Evolutionary conservation across 2,329 filamentous ascomycete genomes (phyloP).

Genomic region (Teratosphaeria gauchensis): DNA sequence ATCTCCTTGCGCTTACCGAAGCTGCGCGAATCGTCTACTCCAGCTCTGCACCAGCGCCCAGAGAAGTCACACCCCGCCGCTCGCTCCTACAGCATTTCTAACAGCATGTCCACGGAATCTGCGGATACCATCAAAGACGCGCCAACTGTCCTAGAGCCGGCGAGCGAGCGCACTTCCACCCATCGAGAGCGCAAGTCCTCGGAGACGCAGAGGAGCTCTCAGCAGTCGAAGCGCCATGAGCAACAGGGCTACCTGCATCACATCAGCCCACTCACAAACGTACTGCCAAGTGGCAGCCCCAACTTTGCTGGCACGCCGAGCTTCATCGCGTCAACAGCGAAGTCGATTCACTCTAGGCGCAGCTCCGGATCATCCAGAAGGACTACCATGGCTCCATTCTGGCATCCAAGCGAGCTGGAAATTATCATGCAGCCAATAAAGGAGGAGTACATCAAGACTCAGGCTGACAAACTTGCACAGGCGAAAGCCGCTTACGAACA

Average conservation of each 20-base stretch:
- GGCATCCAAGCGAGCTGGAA: slow-evolving; percentile 25
- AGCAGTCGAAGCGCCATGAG: background rate
- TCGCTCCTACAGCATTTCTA: background rate
- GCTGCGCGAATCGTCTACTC: slow-evolving; percentile 10
- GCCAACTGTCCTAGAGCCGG: background rate
- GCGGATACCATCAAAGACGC: background rate
- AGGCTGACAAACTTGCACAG: slow-evolving; percentile 24
- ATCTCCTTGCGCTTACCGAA: slow-evolving; percentile 2
- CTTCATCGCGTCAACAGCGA: background rate
- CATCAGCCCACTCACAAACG: background rate
- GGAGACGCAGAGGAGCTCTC: background rate
- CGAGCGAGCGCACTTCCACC: background rate
- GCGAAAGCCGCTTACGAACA: slow-evolving; percentile 89
- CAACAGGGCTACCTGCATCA: background rate
- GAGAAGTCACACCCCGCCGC: background rate
- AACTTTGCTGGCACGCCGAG: background rate
- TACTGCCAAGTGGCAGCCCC: background rate
- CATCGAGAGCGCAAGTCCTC: background rate
- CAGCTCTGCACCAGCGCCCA: slow-evolving; percentile 3
- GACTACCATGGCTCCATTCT: slow-evolving; percentile 16
- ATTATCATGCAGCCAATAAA: slow-evolving; percentile 23
- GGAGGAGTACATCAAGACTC: slow-evolving; percentile 17
- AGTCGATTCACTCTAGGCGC: background rate
- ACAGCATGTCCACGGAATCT: background rate
- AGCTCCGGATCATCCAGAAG: background rate